phyloP scores from a whole-genome alignment of 2,329 filamentous ascomycete species.

The Colletotrichum shisoi region DNA sequence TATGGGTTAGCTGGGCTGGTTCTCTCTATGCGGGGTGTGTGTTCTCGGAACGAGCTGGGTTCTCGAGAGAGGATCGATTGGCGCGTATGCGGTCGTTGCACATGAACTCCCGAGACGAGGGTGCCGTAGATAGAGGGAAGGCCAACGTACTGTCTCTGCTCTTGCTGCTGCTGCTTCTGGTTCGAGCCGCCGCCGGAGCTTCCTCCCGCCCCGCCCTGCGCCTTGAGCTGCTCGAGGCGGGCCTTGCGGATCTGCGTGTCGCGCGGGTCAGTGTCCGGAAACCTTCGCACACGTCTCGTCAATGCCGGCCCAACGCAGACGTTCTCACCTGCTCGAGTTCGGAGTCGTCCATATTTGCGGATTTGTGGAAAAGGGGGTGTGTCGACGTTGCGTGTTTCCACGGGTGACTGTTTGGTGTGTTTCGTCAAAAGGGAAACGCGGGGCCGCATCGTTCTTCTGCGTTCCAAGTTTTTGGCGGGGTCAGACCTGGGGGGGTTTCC shows the following conservation, averaged over 20 bases:
- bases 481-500: slow-evolving; percentile 15
- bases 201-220: slow-evolving; percentile 64
- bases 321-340: slow-evolving; percentile 53
- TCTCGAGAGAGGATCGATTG: not conserved
- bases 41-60: not conserved
- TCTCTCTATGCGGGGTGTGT: not conserved
- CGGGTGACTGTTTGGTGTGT: slow-evolving; percentile 23
- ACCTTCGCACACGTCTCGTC: not conserved
- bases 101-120: no score
- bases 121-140: not conserved
- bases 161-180: slow-evolving; percentile 72
- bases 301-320: not conserved
- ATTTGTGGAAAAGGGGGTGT: not conserved
- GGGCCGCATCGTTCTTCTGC: slow-evolving; percentile 31
- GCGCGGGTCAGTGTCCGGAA: slow-evolving; percentile 22
- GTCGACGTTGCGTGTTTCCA: slow-evolving; percentile 4
- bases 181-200: slow-evolving; percentile 57
- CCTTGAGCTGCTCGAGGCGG: slow-evolving; percentile 90
- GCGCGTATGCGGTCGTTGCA: not conserved
- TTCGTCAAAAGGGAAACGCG: slow-evolving; percentile 33
- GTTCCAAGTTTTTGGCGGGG: slow-evolving; percentile 38
- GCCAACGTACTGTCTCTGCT: slow-evolving; percentile 51
- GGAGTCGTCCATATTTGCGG: slow-evolving; percentile 53
- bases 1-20: slow-evolving; percentile 41
- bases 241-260: slow-evolving; percentile 80